Evolutionary conservation across 768 basidiomycete genomes (phyloP).

Genomic region (Boletus rubescentipes): DNA sequence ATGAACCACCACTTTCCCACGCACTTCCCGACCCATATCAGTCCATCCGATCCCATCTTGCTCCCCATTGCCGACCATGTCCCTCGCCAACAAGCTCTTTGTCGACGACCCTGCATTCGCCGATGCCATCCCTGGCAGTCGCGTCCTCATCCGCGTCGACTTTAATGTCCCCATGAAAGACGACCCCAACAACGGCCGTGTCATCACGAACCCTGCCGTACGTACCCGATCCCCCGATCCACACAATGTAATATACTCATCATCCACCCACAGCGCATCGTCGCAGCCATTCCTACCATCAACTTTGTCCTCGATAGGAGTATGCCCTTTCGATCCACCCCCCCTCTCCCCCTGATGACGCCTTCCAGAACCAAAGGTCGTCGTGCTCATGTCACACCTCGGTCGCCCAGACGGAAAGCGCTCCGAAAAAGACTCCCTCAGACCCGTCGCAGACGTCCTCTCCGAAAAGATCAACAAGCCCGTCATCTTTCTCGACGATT

Average conservation of each 20-base stretch:
- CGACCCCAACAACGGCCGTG: slow-evolving; percentile 63
- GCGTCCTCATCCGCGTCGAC: slow-evolving; percentile 92
- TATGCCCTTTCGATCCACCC: slow-evolving; percentile 22
- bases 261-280: slow-evolving; percentile 71
- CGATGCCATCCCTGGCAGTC: slow-evolving; percentile 72
- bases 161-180: slow-evolving; percentile 94
- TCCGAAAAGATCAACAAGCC: slow-evolving; percentile 41
- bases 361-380: slow-evolving; percentile 65
- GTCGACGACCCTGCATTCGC: slow-evolving; percentile 72
- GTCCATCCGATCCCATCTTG: not conserved
- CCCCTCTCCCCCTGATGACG: not conserved
- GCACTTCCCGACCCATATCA: slow-evolving; percentile 18
- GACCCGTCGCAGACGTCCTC: slow-evolving; percentile 78
- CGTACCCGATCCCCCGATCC: slow-evolving; percentile 34
- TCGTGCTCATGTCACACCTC: slow-evolving; percentile 97
- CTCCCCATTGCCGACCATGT: slow-evolving; percentile 55
- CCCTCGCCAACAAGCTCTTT: slow-evolving; percentile 91
- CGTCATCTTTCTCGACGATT: slow-evolving; percentile 82
- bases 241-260: not conserved
- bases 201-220: slow-evolving; percentile 97
- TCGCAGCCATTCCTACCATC: slow-evolving; percentile 94
- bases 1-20: slow-evolving; percentile 31
- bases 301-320: slow-evolving; percentile 89
- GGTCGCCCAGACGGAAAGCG: slow-evolving; percentile 95
- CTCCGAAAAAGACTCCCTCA: slow-evolving; percentile 86